A percentile compares a stretch with the other conserved stretches of the same genome.
These are phyloP conservation scores for Fonsecaea pedrosoi DNA, from an alignment of 2,329 filamentous ascomycete species.

Conservation along the genomic window DNA sequence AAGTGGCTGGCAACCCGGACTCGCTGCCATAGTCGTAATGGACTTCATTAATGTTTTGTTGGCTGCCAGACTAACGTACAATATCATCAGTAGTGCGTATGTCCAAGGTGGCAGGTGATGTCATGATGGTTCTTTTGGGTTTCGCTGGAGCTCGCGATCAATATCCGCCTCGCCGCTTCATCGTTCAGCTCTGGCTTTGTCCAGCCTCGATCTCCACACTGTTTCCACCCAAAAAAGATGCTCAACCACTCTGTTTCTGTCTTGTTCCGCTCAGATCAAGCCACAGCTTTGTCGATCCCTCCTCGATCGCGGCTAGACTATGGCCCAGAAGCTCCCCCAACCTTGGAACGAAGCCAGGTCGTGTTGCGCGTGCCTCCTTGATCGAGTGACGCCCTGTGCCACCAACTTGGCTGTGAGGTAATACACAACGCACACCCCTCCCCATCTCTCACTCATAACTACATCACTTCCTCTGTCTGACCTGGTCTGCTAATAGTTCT, in stretches of 20 bases:
- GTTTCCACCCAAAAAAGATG: slow-evolving; percentile 9
- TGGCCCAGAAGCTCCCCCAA: slow-evolving; percentile 14
- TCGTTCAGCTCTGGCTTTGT: slow-evolving; percentile 4
- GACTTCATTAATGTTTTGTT: not conserved
- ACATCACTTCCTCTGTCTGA: slow-evolving; percentile 23
- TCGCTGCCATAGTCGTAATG: no score
- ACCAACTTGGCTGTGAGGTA: slow-evolving; percentile 23
- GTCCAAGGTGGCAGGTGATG: slow-evolving; percentile 8
- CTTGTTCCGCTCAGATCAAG: slow-evolving; percentile 11
- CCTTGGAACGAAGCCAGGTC: slow-evolving; percentile 16
- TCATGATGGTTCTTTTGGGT: slow-evolving; percentile 14
- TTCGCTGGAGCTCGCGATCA: not conserved
- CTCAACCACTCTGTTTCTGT: slow-evolving; percentile 12
- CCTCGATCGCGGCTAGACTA: slow-evolving; percentile 10
- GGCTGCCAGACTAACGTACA: no score
- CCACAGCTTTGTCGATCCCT: slow-evolving; percentile 18
- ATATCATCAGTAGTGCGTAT: not conserved
- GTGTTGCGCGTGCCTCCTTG: slow-evolving; percentile 16
- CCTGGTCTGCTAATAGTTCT: not conserved
- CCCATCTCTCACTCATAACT: slow-evolving; percentile 22
- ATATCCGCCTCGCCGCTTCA: not conserved
- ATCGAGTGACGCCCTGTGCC: slow-evolving; percentile 16
- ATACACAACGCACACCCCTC: slow-evolving; percentile 13
- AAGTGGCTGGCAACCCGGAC: not conserved
- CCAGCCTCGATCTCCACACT: slow-evolving; percentile 5